Base-by-base conservation (phyloP, 2,329 filamentous ascomycete species). In the Curvularia eragrostidis region DNA sequence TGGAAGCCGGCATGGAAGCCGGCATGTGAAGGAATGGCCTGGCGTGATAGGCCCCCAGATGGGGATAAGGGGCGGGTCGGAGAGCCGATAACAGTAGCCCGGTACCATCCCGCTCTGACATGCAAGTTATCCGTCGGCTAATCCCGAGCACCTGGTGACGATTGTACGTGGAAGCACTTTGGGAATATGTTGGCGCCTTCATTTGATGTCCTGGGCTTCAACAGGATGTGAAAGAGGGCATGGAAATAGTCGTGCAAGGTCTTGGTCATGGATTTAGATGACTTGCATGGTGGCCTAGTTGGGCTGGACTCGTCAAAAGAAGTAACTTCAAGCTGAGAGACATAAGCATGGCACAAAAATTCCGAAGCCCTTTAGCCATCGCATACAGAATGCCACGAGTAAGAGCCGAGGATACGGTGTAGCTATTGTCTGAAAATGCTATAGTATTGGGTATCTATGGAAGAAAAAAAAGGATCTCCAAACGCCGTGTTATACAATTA, bases 71-170 rank as follows among this genome's bases (percentile, higher is more conserved):
- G 46, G 56, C 44, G 54, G 58, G 52, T 54, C 58, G 49, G 53
- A 60, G 56, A 44, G 52, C 59, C 60, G 67, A 70, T 68, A 68
- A 66, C 61, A 58, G 52, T 58, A 61, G 54, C 41, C 55, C 54
- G 52, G 32, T 48, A 30, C 19, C 55, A 62, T 58, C 56, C 58
- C 61, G 55, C 46, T 54, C 28, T 62, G 41, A 55, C 39, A 61
- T 54, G 42, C 55, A 46, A 38, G 47, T 62, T 63, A 26, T 58
- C 61, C 56, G 58, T 56, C 57, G 54, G 62, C 50, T 43, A 59
- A 64, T 39, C 32, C 54, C 21, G 44, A 34, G 26, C 41, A 28
- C 38, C 23, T 39, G 23, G 23, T 21, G 23, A 21, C 26, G 5
- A 18, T 23, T 9, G 24, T 43, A n/a, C 23, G 1, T n/a, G 8